phyloP scores from a whole-genome alignment of 1,284 basidiomycete genomes.

The Hymenochaete sp. region DNA sequence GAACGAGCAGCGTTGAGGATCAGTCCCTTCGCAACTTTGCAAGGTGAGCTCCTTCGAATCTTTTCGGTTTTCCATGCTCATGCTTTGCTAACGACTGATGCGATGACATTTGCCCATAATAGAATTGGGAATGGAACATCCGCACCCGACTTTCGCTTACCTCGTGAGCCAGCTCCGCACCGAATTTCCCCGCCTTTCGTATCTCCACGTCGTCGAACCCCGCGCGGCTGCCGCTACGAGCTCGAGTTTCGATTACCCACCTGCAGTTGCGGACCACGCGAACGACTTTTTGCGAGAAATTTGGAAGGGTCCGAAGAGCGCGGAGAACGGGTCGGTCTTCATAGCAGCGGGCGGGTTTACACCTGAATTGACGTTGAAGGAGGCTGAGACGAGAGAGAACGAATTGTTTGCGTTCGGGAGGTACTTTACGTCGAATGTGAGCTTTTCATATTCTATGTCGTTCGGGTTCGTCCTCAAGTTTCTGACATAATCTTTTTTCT shows the following conservation, averaged over 20 bases:
- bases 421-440: conserved; percentile 39
- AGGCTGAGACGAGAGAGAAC: conserved; percentile 28
- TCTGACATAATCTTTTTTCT: no score
- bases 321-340: conserved; percentile 10
- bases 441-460: conserved; percentile 15
- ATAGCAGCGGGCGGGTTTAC: conserved; percentile 10
- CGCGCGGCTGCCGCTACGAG: conserved; percentile 21
- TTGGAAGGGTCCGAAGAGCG: conserved; percentile 22
- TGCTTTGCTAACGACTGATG: not conserved
- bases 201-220: conserved; percentile 42
- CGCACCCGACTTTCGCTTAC: conserved; percentile 33
- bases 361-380: conserved; percentile 22
- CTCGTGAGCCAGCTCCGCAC: conserved; percentile 30
- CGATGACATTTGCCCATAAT: not conserved
- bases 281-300: conserved; percentile 32
- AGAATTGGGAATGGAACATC: conserved; percentile 25
- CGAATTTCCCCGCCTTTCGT: conserved; percentile 42
- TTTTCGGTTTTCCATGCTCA: not conserved
- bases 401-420: conserved; percentile 41
- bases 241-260: conserved; percentile 13
- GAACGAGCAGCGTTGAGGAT: conserved; percentile 41
- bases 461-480: no score
- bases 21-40: conserved; percentile 40
- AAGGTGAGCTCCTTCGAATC: conserved; percentile 26
- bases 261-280: conserved; percentile 22